Percentiles rank a stretch among this genome's conserved stretches.
phyloP scores from a whole-genome alignment of 306 rosid genomes.

The Quercus wislizeni region DNA sequence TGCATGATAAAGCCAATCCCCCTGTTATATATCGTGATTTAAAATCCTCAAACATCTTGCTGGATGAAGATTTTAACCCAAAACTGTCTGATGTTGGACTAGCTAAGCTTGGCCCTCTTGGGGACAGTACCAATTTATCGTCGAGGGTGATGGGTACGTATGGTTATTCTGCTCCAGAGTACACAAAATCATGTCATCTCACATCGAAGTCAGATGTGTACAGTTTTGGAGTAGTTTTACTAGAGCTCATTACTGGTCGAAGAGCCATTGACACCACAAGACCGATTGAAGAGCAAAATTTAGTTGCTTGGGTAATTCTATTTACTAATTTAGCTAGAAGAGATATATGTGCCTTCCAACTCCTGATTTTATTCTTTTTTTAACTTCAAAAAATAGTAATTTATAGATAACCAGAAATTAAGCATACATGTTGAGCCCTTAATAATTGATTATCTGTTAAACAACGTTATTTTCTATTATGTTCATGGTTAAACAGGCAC shows the following conservation, averaged over 20 bases:
- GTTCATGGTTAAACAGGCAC: slow-evolving; percentile 59
- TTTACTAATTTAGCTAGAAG: too few relatives aligned
- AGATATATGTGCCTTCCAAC: too few relatives aligned
- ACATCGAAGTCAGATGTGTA: slow-evolving; percentile 80
- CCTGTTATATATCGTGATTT: slow-evolving; percentile 71
- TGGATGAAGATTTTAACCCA: slow-evolving; percentile 58
- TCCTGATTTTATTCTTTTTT: too few relatives aligned
- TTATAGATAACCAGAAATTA: too few relatives aligned
- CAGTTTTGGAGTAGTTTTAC: slow-evolving; percentile 79
- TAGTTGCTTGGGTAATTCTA: slow-evolving; percentile 75
- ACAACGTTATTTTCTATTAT: too few relatives aligned
- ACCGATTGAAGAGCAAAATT: slow-evolving; percentile 70
- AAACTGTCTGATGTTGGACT: slow-evolving; percentile 82
- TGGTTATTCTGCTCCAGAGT: slow-evolving; percentile 90
- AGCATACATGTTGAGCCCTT: not conserved
- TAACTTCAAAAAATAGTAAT: too few relatives aligned
- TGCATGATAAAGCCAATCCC: slow-evolving; percentile 80
- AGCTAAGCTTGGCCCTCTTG: slow-evolving; percentile 50
- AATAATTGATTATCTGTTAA: not conserved
- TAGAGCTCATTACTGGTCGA: slow-evolving; percentile 86
- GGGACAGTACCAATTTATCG: slow-evolving; percentile 51
- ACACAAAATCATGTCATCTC: slow-evolving; percentile 58
- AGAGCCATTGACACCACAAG: slow-evolving; percentile 71
- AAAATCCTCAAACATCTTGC: slow-evolving; percentile 67
- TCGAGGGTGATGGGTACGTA: slow-evolving; percentile 80